Evolutionary conservation across 805 yeast genomes (phyloP).

Genomic region (Babjeviella inositovora): DNA sequence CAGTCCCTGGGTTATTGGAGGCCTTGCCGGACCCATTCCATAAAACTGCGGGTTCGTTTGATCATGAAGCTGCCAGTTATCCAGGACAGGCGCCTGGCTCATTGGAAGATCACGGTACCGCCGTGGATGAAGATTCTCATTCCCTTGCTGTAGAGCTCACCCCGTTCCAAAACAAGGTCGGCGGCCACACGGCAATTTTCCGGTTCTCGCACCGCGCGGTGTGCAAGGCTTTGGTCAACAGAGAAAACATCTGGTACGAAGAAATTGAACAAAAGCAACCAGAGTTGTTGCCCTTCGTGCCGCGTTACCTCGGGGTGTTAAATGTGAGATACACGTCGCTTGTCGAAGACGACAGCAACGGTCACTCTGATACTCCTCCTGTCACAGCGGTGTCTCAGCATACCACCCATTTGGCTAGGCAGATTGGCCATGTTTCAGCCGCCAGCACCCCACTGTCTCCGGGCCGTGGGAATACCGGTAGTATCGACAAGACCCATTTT

Average conservation of each 20-base stretch:
- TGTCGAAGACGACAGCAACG: slow-evolving; percentile 10
- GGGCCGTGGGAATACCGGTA: too few relatives aligned
- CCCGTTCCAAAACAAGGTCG: slow-evolving; percentile 89
- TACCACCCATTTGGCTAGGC: slow-evolving; percentile 1
- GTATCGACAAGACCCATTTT: too few relatives aligned
- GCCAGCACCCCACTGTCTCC: too few relatives aligned
- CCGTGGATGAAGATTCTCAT: slow-evolving; percentile 19
- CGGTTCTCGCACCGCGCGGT: slow-evolving; percentile 84
- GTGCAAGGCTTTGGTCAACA: slow-evolving; percentile 79
- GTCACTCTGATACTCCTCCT: too few relatives aligned
- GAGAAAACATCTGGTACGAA: slow-evolving; percentile 90
- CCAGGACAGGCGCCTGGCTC: slow-evolving; percentile 1
- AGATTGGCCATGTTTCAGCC: background rate
- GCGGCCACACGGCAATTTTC: slow-evolving; percentile 96
- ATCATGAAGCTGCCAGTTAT: slow-evolving; percentile 1
- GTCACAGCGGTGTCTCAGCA: background rate
- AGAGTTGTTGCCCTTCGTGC: slow-evolving; percentile 74
- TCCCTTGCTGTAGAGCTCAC: slow-evolving; percentile 77
- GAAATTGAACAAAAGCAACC: slow-evolving; percentile 66
- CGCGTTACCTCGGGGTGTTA: slow-evolving; percentile 84
- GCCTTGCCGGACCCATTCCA: too few relatives aligned
- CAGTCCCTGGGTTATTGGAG: slow-evolving; percentile 1
- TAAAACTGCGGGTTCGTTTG: slow-evolving; percentile 1
- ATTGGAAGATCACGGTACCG: slow-evolving; percentile 6
- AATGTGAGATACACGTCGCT: slow-evolving; percentile 69